These are phyloP conservation scores for Ogataea nonfermentans DNA, from an alignment of 805 yeast species.

Conservation along the genomic window DNA sequence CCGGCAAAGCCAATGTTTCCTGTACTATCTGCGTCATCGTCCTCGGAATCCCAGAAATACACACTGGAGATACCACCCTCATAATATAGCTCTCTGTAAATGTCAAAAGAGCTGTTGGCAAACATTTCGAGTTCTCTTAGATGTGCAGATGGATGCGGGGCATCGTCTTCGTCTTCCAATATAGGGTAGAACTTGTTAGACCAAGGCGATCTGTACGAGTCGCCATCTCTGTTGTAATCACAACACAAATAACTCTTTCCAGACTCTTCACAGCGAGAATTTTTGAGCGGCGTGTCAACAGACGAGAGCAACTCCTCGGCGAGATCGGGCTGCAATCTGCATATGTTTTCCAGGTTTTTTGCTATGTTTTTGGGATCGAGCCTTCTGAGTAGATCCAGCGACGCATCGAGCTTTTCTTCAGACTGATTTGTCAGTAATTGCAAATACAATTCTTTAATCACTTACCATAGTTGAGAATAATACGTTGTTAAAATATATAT, in stretches of 20 bases:
- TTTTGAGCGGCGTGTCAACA: slow-evolving; percentile 78
- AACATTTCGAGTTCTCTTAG: slow-evolving; percentile 73
- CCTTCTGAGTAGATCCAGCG: slow-evolving; percentile 74
- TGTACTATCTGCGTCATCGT: slow-evolving; percentile 41
- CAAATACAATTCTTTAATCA: background rate
- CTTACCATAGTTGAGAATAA: slow-evolving; percentile 10
- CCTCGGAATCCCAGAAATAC: slow-evolving; percentile 86
- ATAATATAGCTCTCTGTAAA: slow-evolving; percentile 89
- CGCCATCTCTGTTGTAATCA: slow-evolving; percentile 95
- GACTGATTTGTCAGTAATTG: slow-evolving; percentile 17
- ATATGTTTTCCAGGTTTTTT: slow-evolving; percentile 43
- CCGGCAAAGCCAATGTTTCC: slow-evolving; percentile 81
- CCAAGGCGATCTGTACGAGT: slow-evolving; percentile 90
- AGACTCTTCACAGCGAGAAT: slow-evolving; percentile 46
- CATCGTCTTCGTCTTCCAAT: slow-evolving; percentile 53
- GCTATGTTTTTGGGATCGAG: slow-evolving; percentile 64
- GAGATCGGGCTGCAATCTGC: slow-evolving; percentile 59
- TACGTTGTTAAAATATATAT: slow-evolving; percentile 8
- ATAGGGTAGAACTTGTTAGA: slow-evolving; percentile 66
- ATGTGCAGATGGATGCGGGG: slow-evolving; percentile 67
- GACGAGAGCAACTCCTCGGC: slow-evolving; percentile 86
- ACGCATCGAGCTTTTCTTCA: slow-evolving; percentile 67
- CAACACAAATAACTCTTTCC: slow-evolving; percentile 78
- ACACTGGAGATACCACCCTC: slow-evolving; percentile 92
- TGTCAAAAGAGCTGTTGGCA: slow-evolving; percentile 88